phyloP scores from a whole-genome alignment of 208 protist species.

The Trypanosoma theileri region DNA sequence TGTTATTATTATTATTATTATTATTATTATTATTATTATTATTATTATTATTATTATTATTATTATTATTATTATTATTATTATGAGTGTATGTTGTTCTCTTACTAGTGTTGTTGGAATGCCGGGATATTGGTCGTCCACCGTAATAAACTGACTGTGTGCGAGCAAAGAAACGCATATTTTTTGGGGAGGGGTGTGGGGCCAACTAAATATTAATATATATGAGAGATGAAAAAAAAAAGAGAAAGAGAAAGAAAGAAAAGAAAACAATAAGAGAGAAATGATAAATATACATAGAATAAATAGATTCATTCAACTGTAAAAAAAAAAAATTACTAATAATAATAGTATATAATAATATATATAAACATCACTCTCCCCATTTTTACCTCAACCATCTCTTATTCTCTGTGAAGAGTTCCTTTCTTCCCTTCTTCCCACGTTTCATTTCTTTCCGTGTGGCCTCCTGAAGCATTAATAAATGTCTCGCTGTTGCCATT shows the following conservation, averaged over 20 bases:
- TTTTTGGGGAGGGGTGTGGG: too few relatives aligned
- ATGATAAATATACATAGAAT: not conserved
- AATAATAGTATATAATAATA: constrained; percentile 14
- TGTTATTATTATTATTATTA: too few relatives aligned
- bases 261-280: constrained; percentile 8
- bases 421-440: constrained; percentile 36
- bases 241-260: constrained; percentile 6
- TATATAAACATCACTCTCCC: not conserved
- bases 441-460: constrained; percentile 47
- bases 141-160: not conserved
- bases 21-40: not conserved
- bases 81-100: not conserved
- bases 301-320: not conserved
- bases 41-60: too few relatives aligned
- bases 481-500: constrained; percentile 55
- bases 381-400: constrained; percentile 32
- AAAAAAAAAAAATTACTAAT: not conserved
- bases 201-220: not conserved
- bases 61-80: not conserved
- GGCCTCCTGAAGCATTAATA: constrained; percentile 56
- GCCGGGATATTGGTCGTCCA: not conserved
- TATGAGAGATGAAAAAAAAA: not conserved
- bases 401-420: constrained; percentile 50
- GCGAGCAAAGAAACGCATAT: not conserved
- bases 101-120: not conserved